These are phyloP conservation scores for Jasminum sambac DNA, from an alignment of 257 asterid species.

Conservation along the genomic window DNA sequence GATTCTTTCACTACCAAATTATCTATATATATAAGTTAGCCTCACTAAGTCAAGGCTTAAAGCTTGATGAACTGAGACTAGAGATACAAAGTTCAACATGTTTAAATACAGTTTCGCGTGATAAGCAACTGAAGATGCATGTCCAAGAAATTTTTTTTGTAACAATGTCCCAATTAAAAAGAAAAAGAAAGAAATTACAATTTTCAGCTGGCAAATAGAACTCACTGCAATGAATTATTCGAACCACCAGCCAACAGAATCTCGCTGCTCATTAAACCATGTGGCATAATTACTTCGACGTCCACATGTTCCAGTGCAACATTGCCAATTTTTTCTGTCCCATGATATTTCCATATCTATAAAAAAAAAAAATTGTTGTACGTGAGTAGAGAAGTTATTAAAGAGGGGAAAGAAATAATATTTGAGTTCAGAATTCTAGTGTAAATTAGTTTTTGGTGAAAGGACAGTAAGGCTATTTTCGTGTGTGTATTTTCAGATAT, in stretches of 20 bases:
- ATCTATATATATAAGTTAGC: neutral
- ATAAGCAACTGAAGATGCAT: neutral
- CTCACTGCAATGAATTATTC: conserved; percentile 59
- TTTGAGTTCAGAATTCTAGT: neutral
- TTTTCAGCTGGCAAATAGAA: conserved; percentile 13
- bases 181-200: neutral
- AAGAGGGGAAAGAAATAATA: conserved; percentile 2
- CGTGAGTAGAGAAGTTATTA: neutral
- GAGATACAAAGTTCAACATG: neutral
- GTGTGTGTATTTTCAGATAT: too few species aligned
- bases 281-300: conserved; percentile 46
- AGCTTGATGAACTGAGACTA: neutral
- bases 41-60: neutral
- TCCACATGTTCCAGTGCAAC: conserved; percentile 56
- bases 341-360: conserved; percentile 73
- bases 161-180: neutral
- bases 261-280: conserved; percentile 56
- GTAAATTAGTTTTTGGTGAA: neutral
- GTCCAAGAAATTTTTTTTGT: neutral
- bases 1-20: neutral
- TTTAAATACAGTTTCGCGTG: neutral
- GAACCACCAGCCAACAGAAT: conserved; percentile 57
- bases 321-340: conserved; percentile 51
- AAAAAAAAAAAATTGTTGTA: conserved; percentile 18
- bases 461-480: too few species aligned